Conservation (phyloP, 371 early-diverging fungal species). For the Capillidium heterosporum region DNA sequence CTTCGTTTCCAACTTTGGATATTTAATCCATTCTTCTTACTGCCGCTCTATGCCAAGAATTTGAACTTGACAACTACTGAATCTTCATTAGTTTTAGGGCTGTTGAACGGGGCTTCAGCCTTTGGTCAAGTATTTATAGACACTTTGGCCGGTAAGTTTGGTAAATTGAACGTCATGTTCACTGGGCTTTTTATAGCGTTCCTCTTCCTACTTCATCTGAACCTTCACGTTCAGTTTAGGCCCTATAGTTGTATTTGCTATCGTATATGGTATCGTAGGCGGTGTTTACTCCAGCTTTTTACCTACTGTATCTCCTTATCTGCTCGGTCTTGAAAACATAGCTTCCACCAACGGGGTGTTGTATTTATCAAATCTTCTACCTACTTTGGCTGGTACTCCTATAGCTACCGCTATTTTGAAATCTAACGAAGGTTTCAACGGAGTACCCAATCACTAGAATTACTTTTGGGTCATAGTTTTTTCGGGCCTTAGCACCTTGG, state of each 20-base stretch:
- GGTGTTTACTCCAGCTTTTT: constrained; percentile 25
- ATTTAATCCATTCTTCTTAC: background rate
- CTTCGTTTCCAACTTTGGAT: background rate
- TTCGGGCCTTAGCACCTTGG: background rate
- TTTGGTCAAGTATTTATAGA: constrained; percentile 46
- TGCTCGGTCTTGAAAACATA: constrained; percentile 18
- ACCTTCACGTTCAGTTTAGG: constrained; percentile 26
- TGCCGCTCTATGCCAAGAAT: background rate
- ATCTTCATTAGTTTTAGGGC: constrained; percentile 26
- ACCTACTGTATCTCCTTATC: constrained; percentile 20
- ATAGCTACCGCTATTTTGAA: constrained; percentile 14
- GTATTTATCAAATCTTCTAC: constrained; percentile 14
- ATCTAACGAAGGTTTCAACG: too few relatives aligned
- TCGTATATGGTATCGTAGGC: constrained; percentile 28
- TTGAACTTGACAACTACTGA: constrained; percentile 2
- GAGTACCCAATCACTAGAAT: background rate
- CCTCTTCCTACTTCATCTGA: constrained; percentile 37
- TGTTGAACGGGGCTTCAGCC: constrained; percentile 32
- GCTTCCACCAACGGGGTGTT: constrained; percentile 16
- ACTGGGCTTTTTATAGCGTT: constrained; percentile 17
- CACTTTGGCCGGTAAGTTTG: constrained; percentile 32
- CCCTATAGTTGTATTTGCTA: constrained; percentile 22
- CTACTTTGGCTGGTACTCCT: constrained; percentile 17
- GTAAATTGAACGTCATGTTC: constrained; percentile 29
- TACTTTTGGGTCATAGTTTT: background rate